phyloP scores from a whole-genome alignment of 768 basidiomycete genomes.

The Lactarius hengduanensis region DNA sequence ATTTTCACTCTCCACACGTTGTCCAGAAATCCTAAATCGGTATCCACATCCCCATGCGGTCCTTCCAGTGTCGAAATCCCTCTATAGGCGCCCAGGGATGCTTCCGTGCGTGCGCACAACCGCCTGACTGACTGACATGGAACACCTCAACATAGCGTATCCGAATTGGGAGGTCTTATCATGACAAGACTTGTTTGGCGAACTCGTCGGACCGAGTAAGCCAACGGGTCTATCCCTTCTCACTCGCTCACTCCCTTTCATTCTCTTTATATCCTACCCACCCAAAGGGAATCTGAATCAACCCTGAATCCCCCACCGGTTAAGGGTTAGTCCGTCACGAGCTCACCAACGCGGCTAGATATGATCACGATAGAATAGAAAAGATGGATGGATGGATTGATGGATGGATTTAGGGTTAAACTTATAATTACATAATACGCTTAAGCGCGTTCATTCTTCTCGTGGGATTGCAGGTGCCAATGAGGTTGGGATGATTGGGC shows the following conservation, averaged over 20 bases:
- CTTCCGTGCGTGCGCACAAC: constrained; percentile 25
- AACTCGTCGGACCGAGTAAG: constrained; percentile 23
- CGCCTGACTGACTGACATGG: constrained; percentile 19
- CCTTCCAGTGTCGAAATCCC: constrained; percentile 2
- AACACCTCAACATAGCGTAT: constrained; percentile 7
- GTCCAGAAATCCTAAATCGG: background rate
- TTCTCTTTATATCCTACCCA: background rate
- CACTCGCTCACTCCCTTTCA: background rate
- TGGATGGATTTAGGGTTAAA: background rate
- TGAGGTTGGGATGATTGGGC: constrained; percentile 19
- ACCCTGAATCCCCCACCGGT: constrained; percentile 7
- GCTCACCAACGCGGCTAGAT: constrained; percentile 24
- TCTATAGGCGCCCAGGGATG: constrained; percentile 8
- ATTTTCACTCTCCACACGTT: constrained; percentile 1
- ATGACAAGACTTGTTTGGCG: constrained; percentile 6
- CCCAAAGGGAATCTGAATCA: background rate
- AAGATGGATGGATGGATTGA: constrained; percentile 1
- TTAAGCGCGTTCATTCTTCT: constrained; percentile 1
- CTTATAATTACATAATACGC: constrained; percentile 4
- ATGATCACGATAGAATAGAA: constrained; percentile 23
- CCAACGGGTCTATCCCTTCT: constrained; percentile 3
- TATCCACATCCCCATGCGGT: constrained; percentile 2
- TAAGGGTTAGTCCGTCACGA: constrained; percentile 27
- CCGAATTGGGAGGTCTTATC: constrained; percentile 8
- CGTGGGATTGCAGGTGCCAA: constrained; percentile 21